Evolutionary conservation across 257 asterid genomes (phyloP).

Genomic region (Fraxinus americana): DNA sequence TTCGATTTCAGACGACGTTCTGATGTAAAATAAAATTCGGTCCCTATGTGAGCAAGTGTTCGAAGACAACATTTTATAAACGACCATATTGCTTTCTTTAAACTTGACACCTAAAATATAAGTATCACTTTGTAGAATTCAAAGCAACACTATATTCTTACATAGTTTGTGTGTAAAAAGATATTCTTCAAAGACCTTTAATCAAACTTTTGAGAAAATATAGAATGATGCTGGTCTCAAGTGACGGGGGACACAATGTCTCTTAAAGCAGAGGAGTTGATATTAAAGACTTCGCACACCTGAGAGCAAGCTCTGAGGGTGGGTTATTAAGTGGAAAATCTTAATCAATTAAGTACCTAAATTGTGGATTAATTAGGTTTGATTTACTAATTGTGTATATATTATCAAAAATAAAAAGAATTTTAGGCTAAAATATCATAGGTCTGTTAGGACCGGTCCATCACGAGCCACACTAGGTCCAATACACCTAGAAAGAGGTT

Average conservation of each 20-base stretch:
- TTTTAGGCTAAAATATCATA: slow-evolving; percentile 5
- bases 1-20: too few species aligned
- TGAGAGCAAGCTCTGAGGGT: slow-evolving; percentile 34
- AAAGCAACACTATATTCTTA: too few species aligned
- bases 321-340: slow-evolving; percentile 56
- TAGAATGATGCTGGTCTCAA: slow-evolving; percentile 52
- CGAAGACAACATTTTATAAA: neutral
- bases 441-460: too few species aligned
- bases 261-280: slow-evolving; percentile 42
- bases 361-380: slow-evolving; percentile 23
- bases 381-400: slow-evolving; percentile 6
- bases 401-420: neutral
- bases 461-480: too few species aligned
- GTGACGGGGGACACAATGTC: slow-evolving; percentile 60
- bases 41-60: neutral
- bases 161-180: neutral
- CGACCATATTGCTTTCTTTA: neutral
- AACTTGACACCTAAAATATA: too few species aligned
- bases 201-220: slow-evolving; percentile 12
- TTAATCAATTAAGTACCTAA: slow-evolving; percentile 32
- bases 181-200: neutral
- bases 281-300: slow-evolving; percentile 27
- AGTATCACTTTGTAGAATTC: too few species aligned
- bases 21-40: neutral
- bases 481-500: too few species aligned